These are phyloP conservation scores for Pueraria montana DNA, from an alignment of 306 rosid genomes.

Conservation along the genomic window DNA sequence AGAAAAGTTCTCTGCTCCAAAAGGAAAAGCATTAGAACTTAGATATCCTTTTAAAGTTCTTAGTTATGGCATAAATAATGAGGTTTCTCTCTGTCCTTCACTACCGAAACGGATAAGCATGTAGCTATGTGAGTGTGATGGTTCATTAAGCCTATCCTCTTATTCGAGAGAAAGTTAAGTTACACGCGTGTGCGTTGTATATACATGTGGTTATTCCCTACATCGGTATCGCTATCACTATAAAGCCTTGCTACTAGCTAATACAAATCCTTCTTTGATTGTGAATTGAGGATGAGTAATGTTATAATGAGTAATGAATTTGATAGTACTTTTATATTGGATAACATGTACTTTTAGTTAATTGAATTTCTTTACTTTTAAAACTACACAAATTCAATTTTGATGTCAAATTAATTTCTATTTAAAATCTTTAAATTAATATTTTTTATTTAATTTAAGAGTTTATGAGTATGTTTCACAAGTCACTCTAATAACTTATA, in stretches of 20 bases:
- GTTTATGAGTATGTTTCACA: too few species aligned
- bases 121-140: constrained; percentile 41
- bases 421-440: too few species aligned
- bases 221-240: constrained; percentile 13
- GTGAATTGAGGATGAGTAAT: not conserved
- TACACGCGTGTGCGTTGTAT: constrained; percentile 6
- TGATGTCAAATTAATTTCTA: too few species aligned
- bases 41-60: constrained; percentile 13
- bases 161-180: constrained; percentile 8
- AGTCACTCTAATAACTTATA: too few species aligned
- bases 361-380: not conserved
- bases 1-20: constrained; percentile 4
- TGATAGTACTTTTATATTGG: too few species aligned
- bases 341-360: not conserved
- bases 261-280: not conserved
- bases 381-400: too few species aligned
- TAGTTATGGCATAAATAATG: not conserved
- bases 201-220: not conserved
- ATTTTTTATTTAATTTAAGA: too few species aligned
- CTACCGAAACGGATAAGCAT: constrained; percentile 50
- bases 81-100: constrained; percentile 37
- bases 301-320: not conserved
- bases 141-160: constrained; percentile 30
- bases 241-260: constrained; percentile 16
- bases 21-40: constrained; percentile 6